Base-by-base conservation (phyloP, 2,329 filamentous ascomycete species). In the Arthroderma sp. region DNA sequence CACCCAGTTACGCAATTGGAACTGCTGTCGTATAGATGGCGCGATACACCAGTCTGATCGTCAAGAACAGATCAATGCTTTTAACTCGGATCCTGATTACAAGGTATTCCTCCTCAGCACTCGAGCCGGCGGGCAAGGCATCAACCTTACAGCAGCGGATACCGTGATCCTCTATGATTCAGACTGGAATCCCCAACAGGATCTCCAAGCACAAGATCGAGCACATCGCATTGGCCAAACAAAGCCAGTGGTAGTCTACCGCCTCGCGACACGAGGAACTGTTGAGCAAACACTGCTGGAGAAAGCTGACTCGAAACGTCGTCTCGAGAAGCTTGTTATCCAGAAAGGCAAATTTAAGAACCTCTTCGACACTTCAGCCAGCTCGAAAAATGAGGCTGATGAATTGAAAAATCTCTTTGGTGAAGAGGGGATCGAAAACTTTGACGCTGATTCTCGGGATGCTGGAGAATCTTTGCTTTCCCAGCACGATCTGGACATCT, bases 141-240 rank as follows among this genome's bases (percentile, higher is more conserved):
- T 98, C 70, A 98, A 98, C 57, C 68, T 98, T 44, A 98, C 96
- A 86, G 96, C 91, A 27, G 91, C 91, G 5, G 93, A 98, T 58
- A 98, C 91, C 0, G 91, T 98, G 52, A 82, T 98, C 55, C 82
- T 98, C 38, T 98, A 96, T 56, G 93, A 98, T 62, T 96, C 91
- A 0, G 64, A 67, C 73, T 95, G 89, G 80, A 98, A 98, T 55
- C 91, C 91, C 0, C 91, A 98, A 60, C 89, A 95, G 58, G 91
- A 98, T 61, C 71, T 98, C 0, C 91, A 98, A 59, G 91, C 91
- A 0, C 91, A 96, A 64, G 91, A 98, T 58, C 85, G 91, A 4
- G 87, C 86, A 0, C 91, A 98, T 59, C 79, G 91, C 8, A 96
- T 98, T 50, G 91, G 91, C 0, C 91, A 98, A 62, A 94, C 81